Evolutionary conservation across 2,329 filamentous ascomycete species (phyloP), one percentile per base, ranked within the genome.

Genomic region (Parascedosporium putredinis): DNA sequence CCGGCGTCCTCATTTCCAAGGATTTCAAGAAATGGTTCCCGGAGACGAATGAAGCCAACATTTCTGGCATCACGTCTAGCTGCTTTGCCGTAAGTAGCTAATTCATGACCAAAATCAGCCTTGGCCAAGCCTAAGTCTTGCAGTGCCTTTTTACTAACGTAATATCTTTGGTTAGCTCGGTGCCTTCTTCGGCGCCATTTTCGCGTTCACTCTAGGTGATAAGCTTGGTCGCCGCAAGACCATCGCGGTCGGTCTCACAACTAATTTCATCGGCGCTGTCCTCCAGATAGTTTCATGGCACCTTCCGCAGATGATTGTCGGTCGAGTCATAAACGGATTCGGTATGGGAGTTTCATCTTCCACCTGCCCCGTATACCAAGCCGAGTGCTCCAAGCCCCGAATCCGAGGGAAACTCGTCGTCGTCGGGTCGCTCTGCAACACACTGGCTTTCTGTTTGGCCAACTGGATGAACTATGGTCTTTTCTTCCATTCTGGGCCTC

Each of bases 381-480:
- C 62, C 22, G 63, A 67, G 48, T 63, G 57, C 40, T 61, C 59
- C 6, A 57, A 56, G 12, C 56, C 66, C 9, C 58, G 60, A 38
- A 58, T 67, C 47, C 63, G 71, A 23, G 72, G 71, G 3, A 67
- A 67, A 45, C 62, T 73, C n/a, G 67, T 75, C 34, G 69, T 71
- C 3, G 64, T 70, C 1, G 67, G 62, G n/a, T 63, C 62, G 2
- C 59, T 63, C 22, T 65, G 65, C 34, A 70, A 67, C 22, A 70
- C 67, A 5, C 56, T 64, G 3, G 67, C 65, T 9, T 70, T 74
- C 33, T 70, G 68, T 18, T 61, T 74, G 5, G 67, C 71, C 5
- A 73, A 72, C 55, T 75, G 71, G 71, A 62, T 73, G 49, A 68
- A 66, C 55, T 72, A 70, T 50, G 64, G 49, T 8, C 65, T 72